Evolutionary conservation across 805 yeast genomes (phyloP), one percentile per base, ranked within the genome.

Genomic region (Henningerozyma blattae): DNA sequence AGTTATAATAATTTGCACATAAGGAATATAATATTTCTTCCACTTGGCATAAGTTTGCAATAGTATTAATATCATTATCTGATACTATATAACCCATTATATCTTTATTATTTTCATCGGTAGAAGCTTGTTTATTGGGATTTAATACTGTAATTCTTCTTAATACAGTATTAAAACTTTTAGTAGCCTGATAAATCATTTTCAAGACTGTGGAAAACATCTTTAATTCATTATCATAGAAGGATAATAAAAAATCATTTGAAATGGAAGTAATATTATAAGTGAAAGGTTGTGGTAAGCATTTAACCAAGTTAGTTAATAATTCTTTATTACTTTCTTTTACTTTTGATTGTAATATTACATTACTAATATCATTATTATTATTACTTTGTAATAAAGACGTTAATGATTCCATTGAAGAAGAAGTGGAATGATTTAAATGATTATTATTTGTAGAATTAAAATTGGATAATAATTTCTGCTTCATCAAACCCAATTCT

Each of bases 1-100:
- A 38, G 27, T 47, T 48, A 31, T 48, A 48, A 22, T 47, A 51
- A 25, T 34, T 36, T 30, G 47, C 48, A 18, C 42, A 40, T 20
- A 51, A 28, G 1, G 54, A 45, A 27, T 43, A 22, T 12, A 51
- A 30, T 14, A 50, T 18, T 24, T 48, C 50, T 25, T 46, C 53
- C 17, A 33, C 40, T 19, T 47, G 47, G 15, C 45, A 38, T 31
- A 38, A 48, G 27, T 36, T 30, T 3, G 39, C n/a, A 16, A 47
- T 37, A 9, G 36, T 37, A 15, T 45, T 36, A 1, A 32, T 32
- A 8, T 41, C 45, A 15, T 36, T 31, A 3, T 27, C n/a, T 5
- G 37, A 24, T 12, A n/a, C n/a, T 24, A 5, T 6, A 13, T 15
- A 20, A n/a, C n/a, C n/a, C n/a, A n/a, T n/a, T n/a, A n/a, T n/a